Percentiles rank a stretch among this genome's conserved stretches.
Conservation (phyloP, 345 rosid species). For the Eucalyptus pauciflora region DNA sequence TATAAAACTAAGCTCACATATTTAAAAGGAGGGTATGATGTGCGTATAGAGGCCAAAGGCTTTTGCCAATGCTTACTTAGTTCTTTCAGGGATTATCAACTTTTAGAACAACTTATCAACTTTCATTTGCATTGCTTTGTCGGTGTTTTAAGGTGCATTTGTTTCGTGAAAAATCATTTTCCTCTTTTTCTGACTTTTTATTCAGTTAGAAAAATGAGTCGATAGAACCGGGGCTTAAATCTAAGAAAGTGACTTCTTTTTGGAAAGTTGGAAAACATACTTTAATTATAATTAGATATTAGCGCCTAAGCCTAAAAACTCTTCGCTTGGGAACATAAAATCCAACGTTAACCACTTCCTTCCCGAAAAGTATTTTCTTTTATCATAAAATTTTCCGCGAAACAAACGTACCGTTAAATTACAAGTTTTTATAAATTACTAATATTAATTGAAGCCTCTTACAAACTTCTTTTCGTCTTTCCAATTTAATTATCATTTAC, state of each 20-base stretch:
- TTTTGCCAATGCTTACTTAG: background rate
- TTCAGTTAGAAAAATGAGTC: too few species aligned
- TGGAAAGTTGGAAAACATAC: too few species aligned
- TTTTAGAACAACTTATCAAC: background rate
- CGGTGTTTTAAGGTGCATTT: background rate
- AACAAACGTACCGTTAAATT: background rate
- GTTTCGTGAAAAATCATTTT: too few species aligned
- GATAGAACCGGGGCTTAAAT: too few species aligned
- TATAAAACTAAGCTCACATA: background rate
- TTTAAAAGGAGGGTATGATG: background rate
- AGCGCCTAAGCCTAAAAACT: too few species aligned
- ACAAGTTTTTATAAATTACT: background rate
- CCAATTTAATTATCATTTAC: background rate
- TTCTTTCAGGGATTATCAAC: background rate
- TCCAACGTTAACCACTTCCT: too few species aligned
- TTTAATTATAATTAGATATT: too few species aligned
- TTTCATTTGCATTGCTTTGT: background rate
- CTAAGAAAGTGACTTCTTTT: too few species aligned
- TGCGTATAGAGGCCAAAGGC: background rate
- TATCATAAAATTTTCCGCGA: too few species aligned
- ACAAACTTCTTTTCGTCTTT: background rate
- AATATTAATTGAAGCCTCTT: background rate
- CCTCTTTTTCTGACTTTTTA: too few species aligned
- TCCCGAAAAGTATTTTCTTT: too few species aligned
- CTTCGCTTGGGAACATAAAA: too few species aligned